Evolutionary conservation across 2,329 filamentous ascomycete species (phyloP).

Genomic region (Atkinsonella texensis): DNA sequence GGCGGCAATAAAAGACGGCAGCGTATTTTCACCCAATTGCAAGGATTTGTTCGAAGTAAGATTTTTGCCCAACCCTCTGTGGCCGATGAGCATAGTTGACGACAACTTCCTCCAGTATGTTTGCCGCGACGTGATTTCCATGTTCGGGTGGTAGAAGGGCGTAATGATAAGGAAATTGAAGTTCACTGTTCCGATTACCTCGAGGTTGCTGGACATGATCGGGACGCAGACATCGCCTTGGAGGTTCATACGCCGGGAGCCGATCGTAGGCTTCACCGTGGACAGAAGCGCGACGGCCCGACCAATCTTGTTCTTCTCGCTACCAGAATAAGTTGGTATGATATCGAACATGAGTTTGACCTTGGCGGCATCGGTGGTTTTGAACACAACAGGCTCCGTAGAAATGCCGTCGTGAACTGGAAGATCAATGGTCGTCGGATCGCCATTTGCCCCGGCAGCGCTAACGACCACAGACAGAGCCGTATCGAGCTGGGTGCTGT

Average conservation of each 20-base stretch:
- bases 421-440: conserved; percentile 80
- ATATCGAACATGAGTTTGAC: conserved; percentile 92
- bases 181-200: conserved; percentile 88
- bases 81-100: conserved; percentile 70
- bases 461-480: conserved; percentile 85
- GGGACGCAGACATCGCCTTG: conserved; percentile 89
- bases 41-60: conserved; percentile 70
- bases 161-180: conserved; percentile 96
- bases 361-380: conserved; percentile 60
- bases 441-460: conserved; percentile 71
- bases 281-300: conserved; percentile 81
- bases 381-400: conserved; percentile 88
- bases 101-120: conserved; percentile 95
- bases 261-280: conserved; percentile 70
- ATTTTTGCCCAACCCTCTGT: conserved; percentile 81
- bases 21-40: conserved; percentile 91
- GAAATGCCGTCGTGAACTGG: conserved; percentile 89
- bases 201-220: conserved; percentile 71
- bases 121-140: conserved; percentile 79
- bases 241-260: conserved; percentile 76
- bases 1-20: conserved; percentile 91
- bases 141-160: conserved; percentile 85
- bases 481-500: conserved; percentile 87
- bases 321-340: conserved; percentile 86
- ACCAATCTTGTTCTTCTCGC: conserved; percentile 77